Evolutionary conservation across 2,329 filamentous ascomycete species (phyloP).

Genomic region (Aureobasidium sp.): DNA sequence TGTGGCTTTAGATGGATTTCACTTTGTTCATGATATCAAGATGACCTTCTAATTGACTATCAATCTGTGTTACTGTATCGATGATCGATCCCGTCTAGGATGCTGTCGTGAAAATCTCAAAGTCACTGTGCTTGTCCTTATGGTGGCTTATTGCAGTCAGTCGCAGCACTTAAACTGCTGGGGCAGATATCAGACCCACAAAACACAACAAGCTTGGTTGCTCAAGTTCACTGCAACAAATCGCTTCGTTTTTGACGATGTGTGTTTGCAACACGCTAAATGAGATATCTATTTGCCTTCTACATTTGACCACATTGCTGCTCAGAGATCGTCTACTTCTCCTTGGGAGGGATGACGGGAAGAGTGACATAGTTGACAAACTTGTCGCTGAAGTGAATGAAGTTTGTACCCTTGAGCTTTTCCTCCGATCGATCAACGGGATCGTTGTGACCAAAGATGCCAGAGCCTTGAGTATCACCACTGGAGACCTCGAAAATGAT

Average conservation of each 20-base stretch:
- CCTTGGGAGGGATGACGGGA: slow-evolving; percentile 45
- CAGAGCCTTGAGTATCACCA: slow-evolving; percentile 54
- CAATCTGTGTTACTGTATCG: too few species aligned
- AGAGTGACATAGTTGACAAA: slow-evolving; percentile 47
- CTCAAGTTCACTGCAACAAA: background rate
- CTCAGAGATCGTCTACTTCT: background rate
- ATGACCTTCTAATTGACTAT: background rate
- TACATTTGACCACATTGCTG: background rate
- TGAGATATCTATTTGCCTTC: background rate
- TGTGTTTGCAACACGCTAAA: background rate
- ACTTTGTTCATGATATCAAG: background rate
- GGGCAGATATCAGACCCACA: background rate
- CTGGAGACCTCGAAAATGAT: slow-evolving; percentile 51
- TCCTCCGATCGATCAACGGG: slow-evolving; percentile 40
- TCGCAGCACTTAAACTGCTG: background rate
- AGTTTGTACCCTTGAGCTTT: slow-evolving; percentile 44
- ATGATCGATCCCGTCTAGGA: background rate
- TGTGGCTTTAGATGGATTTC: background rate
- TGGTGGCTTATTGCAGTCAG: background rate
- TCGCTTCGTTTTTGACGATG: background rate
- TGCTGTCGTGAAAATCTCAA: too few species aligned
- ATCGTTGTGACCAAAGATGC: slow-evolving; percentile 50
- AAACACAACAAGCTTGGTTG: background rate
- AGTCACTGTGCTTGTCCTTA: background rate
- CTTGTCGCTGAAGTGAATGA: slow-evolving; percentile 46